phyloP scores from a whole-genome alignment of 164 flowering plant genomes.

The Malania oleifera region DNA sequence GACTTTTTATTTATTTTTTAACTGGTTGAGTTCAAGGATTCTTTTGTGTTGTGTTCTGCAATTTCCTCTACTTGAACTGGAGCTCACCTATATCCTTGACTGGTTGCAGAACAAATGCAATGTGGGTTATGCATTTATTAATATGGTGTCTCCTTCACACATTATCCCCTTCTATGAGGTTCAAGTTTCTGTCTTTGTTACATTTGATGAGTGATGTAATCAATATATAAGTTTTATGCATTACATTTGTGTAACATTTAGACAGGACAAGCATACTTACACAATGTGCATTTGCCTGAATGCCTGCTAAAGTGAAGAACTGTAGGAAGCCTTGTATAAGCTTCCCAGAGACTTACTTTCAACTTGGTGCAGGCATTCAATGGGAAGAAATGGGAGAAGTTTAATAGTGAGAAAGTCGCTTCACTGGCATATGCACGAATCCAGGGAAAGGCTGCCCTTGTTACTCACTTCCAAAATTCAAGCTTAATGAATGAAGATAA shows the following conservation, averaged over 20 bases:
- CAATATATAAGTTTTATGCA: background rate
- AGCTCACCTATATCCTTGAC: background rate
- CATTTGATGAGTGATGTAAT: background rate
- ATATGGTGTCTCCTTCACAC: constrained; percentile 46
- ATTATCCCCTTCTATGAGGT: constrained; percentile 51
- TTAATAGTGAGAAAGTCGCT: constrained; percentile 9
- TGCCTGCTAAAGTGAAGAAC: background rate
- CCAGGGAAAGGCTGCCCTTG: constrained; percentile 7
- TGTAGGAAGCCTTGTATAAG: background rate
- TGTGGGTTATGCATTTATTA: constrained; percentile 59
- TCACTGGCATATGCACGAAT: constrained; percentile 6
- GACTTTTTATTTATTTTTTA: too few relatives aligned
- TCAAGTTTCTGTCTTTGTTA: background rate
- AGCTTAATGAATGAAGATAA: constrained; percentile 10
- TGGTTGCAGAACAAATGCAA: constrained; percentile 49
- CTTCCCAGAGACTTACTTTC: too few relatives aligned
- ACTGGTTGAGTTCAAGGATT: background rate
- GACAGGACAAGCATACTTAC: background rate
- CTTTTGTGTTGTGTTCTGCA: background rate
- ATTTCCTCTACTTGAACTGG: background rate
- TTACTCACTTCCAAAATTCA: constrained; percentile 7
- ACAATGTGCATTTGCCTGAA: background rate
- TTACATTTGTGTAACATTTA: background rate
- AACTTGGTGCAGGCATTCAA: constrained; percentile 6
- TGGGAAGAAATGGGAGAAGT: constrained; percentile 8